These are phyloP conservation scores for Magnolia sinica DNA, from an alignment of 164 flowering plant species.

Conservation along the genomic window DNA sequence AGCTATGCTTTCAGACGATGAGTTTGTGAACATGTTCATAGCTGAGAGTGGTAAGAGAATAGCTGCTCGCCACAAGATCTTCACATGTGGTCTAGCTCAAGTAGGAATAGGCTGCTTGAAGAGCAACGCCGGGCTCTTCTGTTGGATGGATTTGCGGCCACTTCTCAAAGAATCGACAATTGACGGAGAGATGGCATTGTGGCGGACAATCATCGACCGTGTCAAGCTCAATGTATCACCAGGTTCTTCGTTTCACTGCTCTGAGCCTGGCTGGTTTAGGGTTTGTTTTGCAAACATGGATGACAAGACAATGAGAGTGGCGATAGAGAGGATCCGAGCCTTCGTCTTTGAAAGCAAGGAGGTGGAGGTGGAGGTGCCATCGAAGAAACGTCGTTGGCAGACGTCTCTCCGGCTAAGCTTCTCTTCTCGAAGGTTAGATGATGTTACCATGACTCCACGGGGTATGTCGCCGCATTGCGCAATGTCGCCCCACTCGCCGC, in stretches of 20 bases:
- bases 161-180: constrained; percentile 53
- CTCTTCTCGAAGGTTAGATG: constrained; percentile 35
- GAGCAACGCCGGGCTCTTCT: constrained; percentile 70
- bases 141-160: constrained; percentile 80
- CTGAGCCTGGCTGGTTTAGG: constrained; percentile 85
- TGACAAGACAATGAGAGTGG: constrained; percentile 16
- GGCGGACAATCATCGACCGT: constrained; percentile 60
- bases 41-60: constrained; percentile 38
- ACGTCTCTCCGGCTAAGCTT: constrained; percentile 44
- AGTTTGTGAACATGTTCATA: constrained; percentile 47
- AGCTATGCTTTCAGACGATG: constrained; percentile 56
- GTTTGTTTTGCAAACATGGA: constrained; percentile 24
- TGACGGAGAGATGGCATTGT: constrained; percentile 62
- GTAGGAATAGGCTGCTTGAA: constrained; percentile 52
- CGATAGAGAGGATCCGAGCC: constrained; percentile 5
- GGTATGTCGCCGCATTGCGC: constrained; percentile 5
- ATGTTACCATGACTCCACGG: constrained; percentile 9
- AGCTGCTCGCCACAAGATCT: constrained; percentile 16
- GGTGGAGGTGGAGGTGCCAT: constrained; percentile 25
- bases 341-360: constrained; percentile 7
- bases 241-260: constrained; percentile 78
- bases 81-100: background rate
- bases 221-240: constrained; percentile 93
- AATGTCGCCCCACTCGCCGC: constrained; percentile 53
- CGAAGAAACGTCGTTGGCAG: constrained; percentile 21